Conservation (phyloP, 2,329 filamentous ascomycete species). For the Xylaria sp. region DNA sequence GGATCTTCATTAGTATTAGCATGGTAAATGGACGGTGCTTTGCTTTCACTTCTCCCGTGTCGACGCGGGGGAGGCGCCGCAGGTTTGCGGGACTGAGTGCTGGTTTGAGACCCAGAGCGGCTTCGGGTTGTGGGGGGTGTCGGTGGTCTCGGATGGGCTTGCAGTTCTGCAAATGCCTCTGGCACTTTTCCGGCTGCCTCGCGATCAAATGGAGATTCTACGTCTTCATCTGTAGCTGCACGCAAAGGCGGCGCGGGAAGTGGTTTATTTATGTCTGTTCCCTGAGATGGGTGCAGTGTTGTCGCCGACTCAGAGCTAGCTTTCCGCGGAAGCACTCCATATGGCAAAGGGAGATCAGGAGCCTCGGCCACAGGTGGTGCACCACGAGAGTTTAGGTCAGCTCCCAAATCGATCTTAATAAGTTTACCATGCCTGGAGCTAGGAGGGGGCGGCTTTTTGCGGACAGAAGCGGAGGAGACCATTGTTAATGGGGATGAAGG, state of each 20-base stretch:
- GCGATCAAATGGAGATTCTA: conserved; percentile 63
- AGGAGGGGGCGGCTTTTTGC: conserved; percentile 73
- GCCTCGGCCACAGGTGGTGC: conserved; percentile 30
- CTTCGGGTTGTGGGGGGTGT: conserved; percentile 54
- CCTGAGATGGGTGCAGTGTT: conserved; percentile 50
- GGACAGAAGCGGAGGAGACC: conserved; percentile 41
- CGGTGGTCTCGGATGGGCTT: conserved; percentile 50
- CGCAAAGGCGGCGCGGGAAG: conserved; percentile 64
- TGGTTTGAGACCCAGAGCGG: conserved; percentile 46
- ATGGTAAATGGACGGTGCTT: conserved; percentile 40
- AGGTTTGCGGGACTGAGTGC: conserved; percentile 50
- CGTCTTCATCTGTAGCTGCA: conserved; percentile 58
- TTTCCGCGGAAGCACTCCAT: conserved; percentile 34
- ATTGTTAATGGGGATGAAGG: conserved; percentile 42
- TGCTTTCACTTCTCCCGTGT: conserved; percentile 59
- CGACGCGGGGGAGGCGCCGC: conserved; percentile 64
- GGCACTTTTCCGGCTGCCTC: conserved; percentile 64
- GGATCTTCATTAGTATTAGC: conserved; percentile 51
- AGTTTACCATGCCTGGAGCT: conserved; percentile 82
- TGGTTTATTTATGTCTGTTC: conserved; percentile 69
- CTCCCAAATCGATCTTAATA: conserved; percentile 64
- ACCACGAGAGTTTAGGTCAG: conserved; percentile 49
- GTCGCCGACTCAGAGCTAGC: conserved; percentile 41
- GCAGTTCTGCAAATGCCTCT: conserved; percentile 52
- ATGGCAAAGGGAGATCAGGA: conserved; percentile 39